Conservation (phyloP, 1,284 basidiomycete genomes). For the Hemileia vastatrix region DNA sequence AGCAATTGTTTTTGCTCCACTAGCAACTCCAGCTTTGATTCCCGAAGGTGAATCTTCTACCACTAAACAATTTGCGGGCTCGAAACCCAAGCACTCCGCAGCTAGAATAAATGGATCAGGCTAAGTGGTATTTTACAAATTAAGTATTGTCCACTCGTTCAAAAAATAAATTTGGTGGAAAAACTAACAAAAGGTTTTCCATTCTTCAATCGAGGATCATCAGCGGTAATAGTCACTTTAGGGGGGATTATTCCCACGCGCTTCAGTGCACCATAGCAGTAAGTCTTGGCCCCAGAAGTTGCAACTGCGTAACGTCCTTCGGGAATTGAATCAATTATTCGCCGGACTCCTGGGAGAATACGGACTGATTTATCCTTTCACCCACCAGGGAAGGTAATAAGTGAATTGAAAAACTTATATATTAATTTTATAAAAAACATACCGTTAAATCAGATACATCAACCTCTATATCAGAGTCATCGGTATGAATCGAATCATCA, state of each 20-base stretch:
- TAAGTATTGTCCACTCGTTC: neutral
- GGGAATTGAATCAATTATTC: constrained; percentile 60
- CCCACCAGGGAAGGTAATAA: neutral
- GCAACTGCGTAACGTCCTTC: constrained; percentile 61
- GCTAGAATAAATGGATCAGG: constrained; percentile 67
- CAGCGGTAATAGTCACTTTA: constrained; percentile 64
- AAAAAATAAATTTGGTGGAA: neutral
- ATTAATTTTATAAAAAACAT: constrained; percentile 2
- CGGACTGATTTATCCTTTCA: constrained; percentile 48
- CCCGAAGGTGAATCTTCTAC: constrained; percentile 50
- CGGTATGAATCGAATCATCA: constrained; percentile 45
- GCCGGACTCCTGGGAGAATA: constrained; percentile 63
- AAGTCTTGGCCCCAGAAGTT: constrained; percentile 65
- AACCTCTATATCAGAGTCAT: constrained; percentile 44
- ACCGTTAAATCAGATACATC: constrained; percentile 49
- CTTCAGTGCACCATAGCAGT: constrained; percentile 58
- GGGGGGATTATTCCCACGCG: constrained; percentile 64
- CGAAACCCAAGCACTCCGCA: constrained; percentile 59
- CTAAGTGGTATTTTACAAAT: constrained; percentile 52
- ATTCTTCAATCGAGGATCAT: constrained; percentile 52
- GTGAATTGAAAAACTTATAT: neutral
- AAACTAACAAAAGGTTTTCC: constrained; percentile 41
- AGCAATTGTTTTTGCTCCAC: constrained; percentile 64
- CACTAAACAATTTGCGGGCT: constrained; percentile 52
- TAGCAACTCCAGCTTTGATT: constrained; percentile 58